Evolutionary conservation across 352 stramenopile genomes (phyloP), one percentile per base, ranked within the genome.

Genomic region (Globisporangium cylindrosporum): DNA sequence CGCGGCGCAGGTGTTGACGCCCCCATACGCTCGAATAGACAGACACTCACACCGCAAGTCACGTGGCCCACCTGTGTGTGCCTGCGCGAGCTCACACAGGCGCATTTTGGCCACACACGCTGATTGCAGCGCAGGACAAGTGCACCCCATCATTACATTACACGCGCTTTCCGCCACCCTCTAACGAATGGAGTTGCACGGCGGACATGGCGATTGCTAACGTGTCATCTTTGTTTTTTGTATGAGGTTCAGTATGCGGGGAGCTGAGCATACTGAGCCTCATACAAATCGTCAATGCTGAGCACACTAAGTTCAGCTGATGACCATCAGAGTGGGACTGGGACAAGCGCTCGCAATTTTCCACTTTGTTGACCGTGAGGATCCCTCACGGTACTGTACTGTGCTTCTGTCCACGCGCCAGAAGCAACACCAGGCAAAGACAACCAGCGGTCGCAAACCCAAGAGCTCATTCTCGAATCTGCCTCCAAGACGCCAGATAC

Each of bases 401-500:
- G 9, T 41, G 14, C 38, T 38, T 12, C 29, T 32, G 29, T 32
- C 12, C 38, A 48, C 38, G 12, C 32, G 32, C 32, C 32, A 38
- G 32, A 38, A 38, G 6, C 32, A 43, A 12, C 36, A 8, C 38
- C 38, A 46, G 4, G 32, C 32, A 12, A 32, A 32, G 29, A 0
- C 32, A 38, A 20, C 12, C 38, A 20, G 38, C 38, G 38, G 24
- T 18, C 36, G 20, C 14, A 27, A 36, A 38, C 32, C 5, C 9
- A n/a, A n/a, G 15, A 49, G 41, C 41, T 15, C 60, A 66, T 66
- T 66, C 12, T 20, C 43, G 27, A 43, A 58, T 66, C 22, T 61
- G 29, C 56, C 56, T 61, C 56, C 29, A 29, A 61, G 56, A 46
- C 60, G 41, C 46, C 46, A 66, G 38, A 53, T 66, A 32, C 27